Evolutionary conservation across 768 basidiomycete species (phyloP), one percentile per base, ranked within the genome.

Genomic region (Lactarius quietus): DNA sequence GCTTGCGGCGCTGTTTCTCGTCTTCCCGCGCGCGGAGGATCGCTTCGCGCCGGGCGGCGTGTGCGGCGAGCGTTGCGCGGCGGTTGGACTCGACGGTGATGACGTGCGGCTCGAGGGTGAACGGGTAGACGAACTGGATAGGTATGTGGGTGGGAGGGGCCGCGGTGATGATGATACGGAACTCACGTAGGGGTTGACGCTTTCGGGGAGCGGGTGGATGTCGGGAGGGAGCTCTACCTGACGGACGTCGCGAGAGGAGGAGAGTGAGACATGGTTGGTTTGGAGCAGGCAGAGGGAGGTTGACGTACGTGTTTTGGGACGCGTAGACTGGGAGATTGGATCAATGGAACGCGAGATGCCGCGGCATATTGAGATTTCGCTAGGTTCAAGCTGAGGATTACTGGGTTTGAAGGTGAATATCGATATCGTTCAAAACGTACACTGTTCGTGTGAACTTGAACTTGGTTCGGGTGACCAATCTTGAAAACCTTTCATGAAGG

Each of bases 161-260:
- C 12, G 6, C 18, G 15, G 33, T 2, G 38, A 36, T 33, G 33
- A 33, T 33, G 33, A 33, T 33, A 8, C 33, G 53, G 75, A 7
- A 75, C 86, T 71, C 69, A 95, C 96, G 74, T 98, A 98, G 67
- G 92, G 84, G 1, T 86, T 87, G 5, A 98, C 88, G 39, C 90
- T 90, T 29, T 95, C 92, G 5, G 96, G 96, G 0, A 98, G 81
- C 0, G 96, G 96, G 70, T 98, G 95, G 28, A 98, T 93, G 72
- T 98, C 95, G 55, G 84, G 89, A 5, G 96, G 93, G 5, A 94
- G 80, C 68, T 89, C 82, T 31, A 97, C 85, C 95, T 98, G 35
- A 18, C 9, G 20, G 71, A 12, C 12, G 26, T 26, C 5, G 15
- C 2, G 48, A 51, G 45, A 48, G 23, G n/a, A 43, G 20, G 20